A percentile compares a stretch with the other conserved stretches of the same genome.
Evolutionary conservation across 129 eudicot genomes (phyloP).

Genomic region (Centaurea solstitialis): DNA sequence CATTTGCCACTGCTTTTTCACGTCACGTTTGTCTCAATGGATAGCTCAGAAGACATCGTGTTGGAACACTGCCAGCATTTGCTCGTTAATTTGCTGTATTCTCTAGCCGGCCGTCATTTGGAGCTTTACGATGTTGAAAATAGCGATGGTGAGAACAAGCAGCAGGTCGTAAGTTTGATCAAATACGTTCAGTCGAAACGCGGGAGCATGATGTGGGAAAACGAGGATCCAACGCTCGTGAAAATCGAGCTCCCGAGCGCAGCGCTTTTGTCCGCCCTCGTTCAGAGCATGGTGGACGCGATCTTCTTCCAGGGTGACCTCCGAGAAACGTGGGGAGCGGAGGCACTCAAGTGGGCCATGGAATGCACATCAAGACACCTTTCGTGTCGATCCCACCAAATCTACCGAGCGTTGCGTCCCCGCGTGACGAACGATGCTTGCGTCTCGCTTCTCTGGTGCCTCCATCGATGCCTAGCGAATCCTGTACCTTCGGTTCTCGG

Average conservation of each 20-base stretch:
- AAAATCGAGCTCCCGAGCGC: slow-evolving; percentile 97
- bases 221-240: slow-evolving; percentile 87
- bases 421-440: slow-evolving; percentile 94
- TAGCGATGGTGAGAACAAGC: slow-evolving; percentile 95
- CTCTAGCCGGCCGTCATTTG: slow-evolving; percentile 98
- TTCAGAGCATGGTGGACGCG: slow-evolving; percentile 99
- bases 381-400: slow-evolving; percentile 96
- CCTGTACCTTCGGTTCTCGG: slow-evolving; percentile 95
- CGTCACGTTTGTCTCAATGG: slow-evolving; percentile 98
- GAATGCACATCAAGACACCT: slow-evolving; percentile 98
- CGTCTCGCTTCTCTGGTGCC: slow-evolving; percentile 90
- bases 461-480: slow-evolving; percentile 86
- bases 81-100: slow-evolving; percentile 88
- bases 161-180: slow-evolving; percentile 92
- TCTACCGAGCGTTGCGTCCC: slow-evolving; percentile 93
- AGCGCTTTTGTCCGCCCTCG: slow-evolving; percentile 95
- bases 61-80: slow-evolving; percentile 97
- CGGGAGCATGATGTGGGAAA: slow-evolving; percentile 99
- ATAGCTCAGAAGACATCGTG: slow-evolving; percentile 95
- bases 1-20: slow-evolving; percentile 94
- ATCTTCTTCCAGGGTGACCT: slow-evolving; percentile 97
- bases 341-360: slow-evolving; percentile 99
- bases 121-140: slow-evolving; percentile 95
- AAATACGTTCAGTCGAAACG: slow-evolving; percentile 97
- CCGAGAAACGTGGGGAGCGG: slow-evolving; percentile 95